Base-by-base conservation (phyloP, 2,329 filamentous ascomycete species). In the Plectosphaerella plurivora region DNA sequence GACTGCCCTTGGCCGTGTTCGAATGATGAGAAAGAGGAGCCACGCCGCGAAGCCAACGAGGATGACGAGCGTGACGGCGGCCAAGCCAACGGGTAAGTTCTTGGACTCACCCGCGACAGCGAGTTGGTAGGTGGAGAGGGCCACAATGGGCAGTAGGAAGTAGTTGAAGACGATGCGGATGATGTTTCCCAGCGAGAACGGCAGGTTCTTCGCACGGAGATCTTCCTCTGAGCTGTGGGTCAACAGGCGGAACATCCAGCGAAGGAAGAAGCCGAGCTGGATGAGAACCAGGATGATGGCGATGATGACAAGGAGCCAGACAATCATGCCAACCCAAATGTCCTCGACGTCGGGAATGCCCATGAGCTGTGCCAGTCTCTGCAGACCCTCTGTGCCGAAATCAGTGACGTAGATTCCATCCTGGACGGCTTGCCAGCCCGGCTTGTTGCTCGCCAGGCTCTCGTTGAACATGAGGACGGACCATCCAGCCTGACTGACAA, bases 251-350 rank as follows among this genome's bases (percentile, higher is more conserved):
- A 88, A 85, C 37, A 89, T 65, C 89, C 89, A 96, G 55, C 90
- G 89, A 36, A 79, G 65, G 4, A 86, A 72, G 65, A 97, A 97
- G 22, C 84, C 89, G 36, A 87, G 60, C 66, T 97, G 91, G 46
- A 87, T 86, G 18, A 93, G 68, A 20, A 88, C 67, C 18, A 91
- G 76, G 12, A 89, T 81, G 49, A 74, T 76, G 39, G 71, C 84
- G 54, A 95, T 80, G 56, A 96, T 88, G 56, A 87, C 86, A 10
- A 93, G 77, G 16, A 97, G 79, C 87, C 91, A 97, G 45, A 97
- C 77, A 64, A 94, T 90, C 87, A 96, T 94, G 57, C 91, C 91
- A 1, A 91, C 87, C 94, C 94, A 99, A 18, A 97, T 83, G 65
- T 99, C 94, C 55, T 84, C 75, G 12, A 83, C 80, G 22, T 83